A percentile compares a stretch with the other conserved stretches of the same genome.
Evolutionary conservation across 2,329 filamentous ascomycete species (phyloP).

Genomic region (Tricladium varicosporioides): DNA sequence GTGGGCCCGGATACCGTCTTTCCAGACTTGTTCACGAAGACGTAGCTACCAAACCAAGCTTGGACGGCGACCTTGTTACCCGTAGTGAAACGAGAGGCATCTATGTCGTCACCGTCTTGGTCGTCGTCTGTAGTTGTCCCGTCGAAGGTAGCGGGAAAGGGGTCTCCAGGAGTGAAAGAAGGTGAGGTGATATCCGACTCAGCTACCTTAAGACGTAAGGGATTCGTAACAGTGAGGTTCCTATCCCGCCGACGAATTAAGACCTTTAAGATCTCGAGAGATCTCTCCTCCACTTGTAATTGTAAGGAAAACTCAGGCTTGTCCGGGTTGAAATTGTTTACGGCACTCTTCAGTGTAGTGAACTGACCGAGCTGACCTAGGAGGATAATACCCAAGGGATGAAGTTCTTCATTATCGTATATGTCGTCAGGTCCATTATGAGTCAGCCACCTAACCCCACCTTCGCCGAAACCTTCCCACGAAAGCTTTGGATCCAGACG

Average conservation of each 20-base stretch:
- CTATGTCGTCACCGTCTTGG: conserved; percentile 7
- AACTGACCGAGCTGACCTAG: conserved; percentile 14
- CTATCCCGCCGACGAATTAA: conserved; percentile 11
- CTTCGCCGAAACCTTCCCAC: conserved; percentile 10
- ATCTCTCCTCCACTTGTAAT: conserved; percentile 10
- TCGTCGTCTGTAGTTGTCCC: conserved; percentile 9
- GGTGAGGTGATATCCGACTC: conserved; percentile 9
- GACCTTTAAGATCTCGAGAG: conserved; percentile 10
- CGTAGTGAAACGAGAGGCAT: conserved; percentile 8
- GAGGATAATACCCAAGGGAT: conserved; percentile 15
- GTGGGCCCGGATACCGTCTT: conserved; percentile 12
- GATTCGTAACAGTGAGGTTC: conserved; percentile 14
- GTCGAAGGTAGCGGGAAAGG: conserved; percentile 11
- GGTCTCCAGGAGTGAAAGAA: conserved; percentile 9
- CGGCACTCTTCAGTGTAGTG: conserved; percentile 10
- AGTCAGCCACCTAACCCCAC: conserved; percentile 10
- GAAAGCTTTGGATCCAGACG: conserved; percentile 16
- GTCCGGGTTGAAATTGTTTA: conserved; percentile 13
- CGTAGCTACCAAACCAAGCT: conserved; percentile 12
- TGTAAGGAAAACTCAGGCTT: conserved; percentile 18
- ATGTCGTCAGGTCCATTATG: conserved; percentile 10
- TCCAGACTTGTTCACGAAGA: conserved; percentile 14
- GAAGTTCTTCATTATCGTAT: conserved; percentile 13
- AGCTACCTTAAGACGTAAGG: conserved; percentile 11
- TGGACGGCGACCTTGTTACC: conserved; percentile 13